Conservation (phyloP, 352 stramenopile genomes). For the Globisporangium canariense region DNA sequence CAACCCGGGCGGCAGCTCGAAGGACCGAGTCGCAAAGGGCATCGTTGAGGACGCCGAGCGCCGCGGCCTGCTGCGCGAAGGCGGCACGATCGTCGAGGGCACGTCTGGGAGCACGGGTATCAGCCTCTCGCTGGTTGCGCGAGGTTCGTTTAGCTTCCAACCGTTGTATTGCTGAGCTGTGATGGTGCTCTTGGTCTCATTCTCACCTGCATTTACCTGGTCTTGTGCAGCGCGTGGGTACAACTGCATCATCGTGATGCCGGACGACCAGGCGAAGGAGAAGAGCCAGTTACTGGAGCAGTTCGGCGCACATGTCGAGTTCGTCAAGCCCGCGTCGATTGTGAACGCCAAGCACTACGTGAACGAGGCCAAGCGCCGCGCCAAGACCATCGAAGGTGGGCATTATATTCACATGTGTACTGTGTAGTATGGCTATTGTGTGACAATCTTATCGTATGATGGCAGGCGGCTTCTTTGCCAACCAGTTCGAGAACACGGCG, state of each 20-base stretch:
- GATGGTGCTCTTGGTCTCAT: background rate
- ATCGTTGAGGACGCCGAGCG: slow-evolving; percentile 95
- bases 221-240: slow-evolving; percentile 84
- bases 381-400: slow-evolving; percentile 73
- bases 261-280: slow-evolving; percentile 96
- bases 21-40: slow-evolving; percentile 94
- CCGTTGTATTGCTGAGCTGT: background rate
- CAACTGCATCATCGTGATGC: slow-evolving; percentile 95
- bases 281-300: slow-evolving; percentile 79
- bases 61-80: slow-evolving; percentile 78
- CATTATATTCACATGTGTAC: too few relatives aligned
- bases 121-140: slow-evolving; percentile 92
- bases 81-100: slow-evolving; percentile 96
- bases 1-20: slow-evolving; percentile 97
- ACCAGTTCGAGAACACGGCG: slow-evolving; percentile 98
- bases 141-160: slow-evolving; percentile 32
- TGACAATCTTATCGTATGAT: slow-evolving; percentile 3
- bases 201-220: background rate
- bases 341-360: slow-evolving; percentile 98
- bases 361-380: slow-evolving; percentile 91
- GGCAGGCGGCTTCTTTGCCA: slow-evolving; percentile 91
- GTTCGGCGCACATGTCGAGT: slow-evolving; percentile 85
- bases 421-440: background rate
- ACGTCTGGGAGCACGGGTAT: slow-evolving; percentile 98
- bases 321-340: slow-evolving; percentile 93